Base-by-base conservation (phyloP, 2,329 filamentous ascomycete species). In the Aspergillus tubingensis region DNA sequence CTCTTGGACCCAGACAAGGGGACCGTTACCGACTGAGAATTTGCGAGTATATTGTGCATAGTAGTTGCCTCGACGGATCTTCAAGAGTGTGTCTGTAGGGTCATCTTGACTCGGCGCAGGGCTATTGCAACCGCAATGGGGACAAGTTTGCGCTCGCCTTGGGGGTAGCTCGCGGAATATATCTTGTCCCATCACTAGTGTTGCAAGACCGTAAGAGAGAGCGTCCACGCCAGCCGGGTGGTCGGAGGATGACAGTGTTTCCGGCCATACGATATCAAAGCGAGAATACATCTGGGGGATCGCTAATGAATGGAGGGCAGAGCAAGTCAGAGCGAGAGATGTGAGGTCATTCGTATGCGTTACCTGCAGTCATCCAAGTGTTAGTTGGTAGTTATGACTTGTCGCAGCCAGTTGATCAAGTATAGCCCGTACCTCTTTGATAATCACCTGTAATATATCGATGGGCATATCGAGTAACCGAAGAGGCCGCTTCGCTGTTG, bases 211-310 rank as follows among this genome's bases (percentile, higher is more conserved):
- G 72, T 92, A 94, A 0, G 91, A 93, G 49, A 95, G 84, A 41
- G 91, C 91, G 78, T 95, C 91, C 30, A 95, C 91, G 59, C 88
- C 89, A 43, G 87, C 87, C 47, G 88, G 83, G 57, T 88, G 87
- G 67, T 90, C 86, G 2, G 84, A 80, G 8, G 86, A 82, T 7
- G 84, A 81, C 64, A 85, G 83, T 32, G 85, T 86, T 70, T 94
- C 91, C 0, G 91, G 91, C 91, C 91, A 95, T 44, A 94, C 89
- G 65, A 95, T 95, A 71, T 95, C 91, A 76, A 95, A 95, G 62
- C 90, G 86, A 17, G 89, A 90, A 78, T 95, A 95, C 65, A 95
- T 92, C 68, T 88, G 86, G 17, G 91, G 91, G 23, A 91, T 87
- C 0, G 90, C 86, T 57, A 95, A 83, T 47, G 83, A 82, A 76